Evolutionary conservation across 2,329 filamentous ascomycete species (phyloP), one percentile per base, ranked within the genome.

Genomic region (Microdochium trichocladiopsis): DNA sequence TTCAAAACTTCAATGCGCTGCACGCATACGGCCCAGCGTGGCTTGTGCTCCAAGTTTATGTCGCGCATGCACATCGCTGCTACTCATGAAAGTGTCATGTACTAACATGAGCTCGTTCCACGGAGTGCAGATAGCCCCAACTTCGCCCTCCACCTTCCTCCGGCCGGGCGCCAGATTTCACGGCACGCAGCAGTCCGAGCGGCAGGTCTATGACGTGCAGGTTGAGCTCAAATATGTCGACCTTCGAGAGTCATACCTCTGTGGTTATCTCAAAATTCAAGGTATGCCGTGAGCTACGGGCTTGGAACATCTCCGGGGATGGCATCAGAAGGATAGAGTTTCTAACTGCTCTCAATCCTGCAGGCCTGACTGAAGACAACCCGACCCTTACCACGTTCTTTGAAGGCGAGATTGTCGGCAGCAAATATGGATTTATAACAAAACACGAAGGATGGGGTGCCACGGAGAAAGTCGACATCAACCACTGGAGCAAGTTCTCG

Each of bases 341-440:
- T 4, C 14, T 45, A 51, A 54, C 54, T 28, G n/a, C 25, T 56
- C 22, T 31, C 28, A 37, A 50, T 41, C 51, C 51, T 23, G 11
- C 59, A 96, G 92, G 92, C 50, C 77, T 99, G 16, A 97, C 94
- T 0, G 88, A 95, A 66, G 92, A 96, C 70, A 93, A 97, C 67
- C 93, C 93, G 12, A 96, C 92, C n/a, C 77, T 99, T 50, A 97
- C 93, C 9, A 99, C 94, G 1, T 99, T 95, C 68, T 99, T 99
- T 63, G 93, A 97, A 71, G 92, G 93, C 67, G 94, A 99, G 71
- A 95, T 99, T 51, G 96, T 99, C 58, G 94, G 94, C 49, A 86
- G 85, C 53, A 95, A 95, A 66, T 92, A 97, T 72, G 87, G 84
- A n/a, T 99, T 99, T 73, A 82, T 87, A 57, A 99, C 94, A 36